These are phyloP conservation scores for Trifolium subterraneum DNA, from an alignment of 306 rosid genomes.

Conservation along the genomic window DNA sequence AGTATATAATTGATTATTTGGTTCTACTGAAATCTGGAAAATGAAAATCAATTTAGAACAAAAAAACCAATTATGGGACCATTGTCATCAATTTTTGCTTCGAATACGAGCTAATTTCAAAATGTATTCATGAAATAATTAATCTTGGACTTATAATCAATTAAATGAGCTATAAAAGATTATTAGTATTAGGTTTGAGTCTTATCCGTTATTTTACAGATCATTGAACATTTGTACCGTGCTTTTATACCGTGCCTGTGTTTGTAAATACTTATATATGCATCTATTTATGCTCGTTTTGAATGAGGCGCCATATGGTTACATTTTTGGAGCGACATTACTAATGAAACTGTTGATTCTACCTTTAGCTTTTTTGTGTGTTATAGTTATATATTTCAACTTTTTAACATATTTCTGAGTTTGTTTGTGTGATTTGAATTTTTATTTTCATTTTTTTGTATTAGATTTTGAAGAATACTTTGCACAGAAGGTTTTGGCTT, in stretches of 20 bases:
- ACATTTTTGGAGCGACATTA: not conserved
- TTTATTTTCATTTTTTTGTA: not conserved
- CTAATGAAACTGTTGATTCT: conserved; percentile 1
- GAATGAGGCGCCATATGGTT: not conserved
- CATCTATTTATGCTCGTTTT: not conserved
- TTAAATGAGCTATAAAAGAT: too few species aligned
- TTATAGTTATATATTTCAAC: not conserved
- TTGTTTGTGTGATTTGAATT: not conserved
- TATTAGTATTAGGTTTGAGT: too few species aligned
- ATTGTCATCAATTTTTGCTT: not conserved
- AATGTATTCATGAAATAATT: too few species aligned
- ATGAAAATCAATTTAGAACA: too few species aligned
- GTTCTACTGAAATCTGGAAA: too few species aligned
- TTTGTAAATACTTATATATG: not conserved
- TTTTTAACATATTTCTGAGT: not conserved
- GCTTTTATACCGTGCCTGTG: not conserved
- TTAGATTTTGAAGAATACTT: conserved; percentile 32
- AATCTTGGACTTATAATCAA: too few species aligned
- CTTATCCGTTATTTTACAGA: not conserved
- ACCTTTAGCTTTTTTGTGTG: not conserved
- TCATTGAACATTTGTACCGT: not conserved
- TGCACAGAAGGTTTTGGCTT: conserved; percentile 33
- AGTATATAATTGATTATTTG: too few species aligned
- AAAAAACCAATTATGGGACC: not conserved
- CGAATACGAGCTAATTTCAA: not conserved